Base-by-base conservation (phyloP, 2,329 filamentous ascomycete genomes). In the Thermothelomyces thermophilus region DNA sequence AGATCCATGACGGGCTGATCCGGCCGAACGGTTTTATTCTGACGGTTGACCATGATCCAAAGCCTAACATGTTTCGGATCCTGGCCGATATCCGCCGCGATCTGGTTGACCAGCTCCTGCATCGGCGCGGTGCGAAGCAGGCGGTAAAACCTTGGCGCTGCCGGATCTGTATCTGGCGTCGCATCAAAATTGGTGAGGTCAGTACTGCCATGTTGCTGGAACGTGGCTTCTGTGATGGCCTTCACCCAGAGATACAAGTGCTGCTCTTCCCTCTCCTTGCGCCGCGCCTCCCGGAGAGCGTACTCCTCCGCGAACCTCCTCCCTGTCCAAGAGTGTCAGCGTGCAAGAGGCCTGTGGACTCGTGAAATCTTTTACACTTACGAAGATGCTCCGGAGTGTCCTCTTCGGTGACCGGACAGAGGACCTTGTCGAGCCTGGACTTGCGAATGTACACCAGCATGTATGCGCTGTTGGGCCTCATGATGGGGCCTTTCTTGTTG, bases 381-480 rank as follows among this genome's bases (percentile, higher is more conserved):
- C 82, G 84, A 45, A 97, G 80, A 70, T 96, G 90, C 46, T 74
- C 66, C 2, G 93, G 94, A 14, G 90, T 87, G 61, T 95, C 85
- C 2, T 86, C 78, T 56, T 85, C 76, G n/a, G 79, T 77, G 33
- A 93, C 86, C 0, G 83, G 80, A 36, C 84, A 80, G 46, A 98
- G 75, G 41, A 97, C 84, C 57, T 87, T 77, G 62, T 95, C 87
- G n/a, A 95, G 70, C 50, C 84, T 81, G 45, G 84, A 86, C 65
- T 95, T 87, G 40, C 93, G 84, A 57, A 98, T 89, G 64, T 98
- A 98, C 2, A 98, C 94, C 74, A 98, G 71, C 93, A 98, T 98
- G 74, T 98, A 98, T 5, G 93, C 94, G 66, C 90, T 98, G 68
- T 83, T 84, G 53, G 82, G 79, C 47, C 82, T 76, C 69, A 84